Evolutionary conservation across 2,329 filamentous ascomycete species (phyloP), one percentile per base, ranked within the genome.

Genomic region (Scedosporium aurantiacum): DNA sequence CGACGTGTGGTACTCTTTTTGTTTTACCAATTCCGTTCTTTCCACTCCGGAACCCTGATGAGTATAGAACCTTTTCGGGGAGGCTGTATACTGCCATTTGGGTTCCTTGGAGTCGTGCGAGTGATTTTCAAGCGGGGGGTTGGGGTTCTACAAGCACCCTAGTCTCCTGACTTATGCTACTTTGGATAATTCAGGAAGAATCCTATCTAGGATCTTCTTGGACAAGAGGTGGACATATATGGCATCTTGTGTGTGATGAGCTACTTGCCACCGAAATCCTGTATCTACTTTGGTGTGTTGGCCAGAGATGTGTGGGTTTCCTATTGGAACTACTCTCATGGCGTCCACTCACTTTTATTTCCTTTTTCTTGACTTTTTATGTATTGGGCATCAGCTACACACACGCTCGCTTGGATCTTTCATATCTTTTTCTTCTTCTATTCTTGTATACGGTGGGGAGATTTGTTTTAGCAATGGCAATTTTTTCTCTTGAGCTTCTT

Each of bases 11-110:
- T 54, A 54, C 50, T 54, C 50, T 23, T 21, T 3, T 27, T n/a
- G n/a, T n/a, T 54, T 21, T 54, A 54, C 50, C 50, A 54, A 54
- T 28, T 54, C 50, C 50, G 50, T 54, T 54, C 50, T 54, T 54
- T 54, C 50, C 43, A 47, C 18, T 47, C 43, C n/a, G 43, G 43
- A 18, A 23, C 18, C 23, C 50, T 7, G 23, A 25, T 27, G 23
- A 5, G 50, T 10, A 54, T 21, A 16, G 32, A 37, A 10, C 32
- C 32, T 37, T 37, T 37, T 37, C 32, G 32, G 32, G 32, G 32
- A 37, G 43, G n/a, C 37, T 47, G 43, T 47, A 14, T 47, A 21
- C 43, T 47, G 18, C 8, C 18, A 47, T 47, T 16, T 7, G 43
- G 43, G 43, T 47, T 18, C n/a, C 43, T 47, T 47, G 43, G 43